Percentiles rank a stretch among this genome's conserved stretches.
Conservation (phyloP, 2,329 filamentous ascomycete genomes). For the Botryosphaeria dothidea region DNA sequence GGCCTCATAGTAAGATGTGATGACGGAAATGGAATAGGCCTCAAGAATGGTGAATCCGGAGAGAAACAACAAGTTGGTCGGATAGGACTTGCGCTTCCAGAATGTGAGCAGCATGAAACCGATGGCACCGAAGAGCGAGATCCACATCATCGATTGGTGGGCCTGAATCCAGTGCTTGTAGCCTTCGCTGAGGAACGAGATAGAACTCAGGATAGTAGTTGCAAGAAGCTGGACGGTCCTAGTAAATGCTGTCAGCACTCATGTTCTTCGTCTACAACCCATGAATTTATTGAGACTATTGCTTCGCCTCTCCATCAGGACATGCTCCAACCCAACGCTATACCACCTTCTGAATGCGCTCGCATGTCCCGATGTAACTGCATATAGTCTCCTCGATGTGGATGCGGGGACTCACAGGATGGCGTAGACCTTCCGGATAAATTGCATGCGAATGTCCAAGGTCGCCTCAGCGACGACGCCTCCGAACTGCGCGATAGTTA, state of each 20-base stretch:
- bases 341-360: no score
- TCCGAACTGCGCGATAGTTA: conserved; percentile 66
- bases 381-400: neutral
- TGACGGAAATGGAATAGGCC: conserved; percentile 89
- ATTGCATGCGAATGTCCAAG: conserved; percentile 94
- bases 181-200: conserved; percentile 78
- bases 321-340: no score
- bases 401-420: conserved; percentile 67
- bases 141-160: conserved; percentile 81
- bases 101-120: conserved; percentile 84
- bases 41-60: conserved; percentile 86
- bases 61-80: conserved; percentile 91
- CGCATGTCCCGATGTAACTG: neutral
- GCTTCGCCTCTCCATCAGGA: neutral
- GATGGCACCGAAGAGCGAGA: conserved; percentile 81
- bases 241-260: neutral
- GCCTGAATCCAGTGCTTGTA: conserved; percentile 88
- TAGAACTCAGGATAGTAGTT: conserved; percentile 75
- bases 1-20: conserved; percentile 86
- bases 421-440: conserved; percentile 95
- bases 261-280: conserved; percentile 34
- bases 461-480: conserved; percentile 91
- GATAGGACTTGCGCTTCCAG: conserved; percentile 96
- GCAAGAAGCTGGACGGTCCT: conserved; percentile 83
- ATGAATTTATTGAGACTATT: neutral